Conservation (phyloP, 371 early-diverging fungal genomes). For the Mortierella sp. region DNA sequence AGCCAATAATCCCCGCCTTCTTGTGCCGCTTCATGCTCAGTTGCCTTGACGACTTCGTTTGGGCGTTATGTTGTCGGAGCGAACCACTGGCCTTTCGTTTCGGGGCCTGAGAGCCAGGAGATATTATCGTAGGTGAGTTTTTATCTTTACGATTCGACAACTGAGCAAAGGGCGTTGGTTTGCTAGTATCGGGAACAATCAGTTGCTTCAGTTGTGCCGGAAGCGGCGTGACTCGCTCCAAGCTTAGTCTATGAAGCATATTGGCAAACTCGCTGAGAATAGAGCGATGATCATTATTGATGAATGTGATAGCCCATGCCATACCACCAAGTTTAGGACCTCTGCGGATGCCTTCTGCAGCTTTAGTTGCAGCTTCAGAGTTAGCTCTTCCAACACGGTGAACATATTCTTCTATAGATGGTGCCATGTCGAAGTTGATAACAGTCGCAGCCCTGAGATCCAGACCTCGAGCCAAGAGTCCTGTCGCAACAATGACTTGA, state of each 20-base stretch:
- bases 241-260: conserved; percentile 60
- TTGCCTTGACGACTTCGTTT: not conserved
- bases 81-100: conserved; percentile 10
- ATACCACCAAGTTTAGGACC: conserved; percentile 51
- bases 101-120: not conserved
- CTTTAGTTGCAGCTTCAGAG: conserved; percentile 50
- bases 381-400: conserved; percentile 72
- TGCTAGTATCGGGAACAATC: not conserved
- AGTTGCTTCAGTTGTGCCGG: conserved; percentile 61
- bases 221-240: conserved; percentile 67
- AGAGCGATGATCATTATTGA: conserved; percentile 68
- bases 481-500: conserved; percentile 67
- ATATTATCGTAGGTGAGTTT: not conserved
- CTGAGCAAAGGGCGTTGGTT: not conserved
- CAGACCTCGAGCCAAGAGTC: conserved; percentile 67
- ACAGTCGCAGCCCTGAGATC: conserved; percentile 66
- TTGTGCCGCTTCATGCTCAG: not conserved
- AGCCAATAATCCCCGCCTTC: not conserved
- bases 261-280: conserved; percentile 63
- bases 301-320: conserved; percentile 72
- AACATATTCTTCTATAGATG: conserved; percentile 67
- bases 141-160: not conserved
- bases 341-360: conserved; percentile 30
- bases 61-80: not conserved
- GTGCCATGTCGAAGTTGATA: conserved; percentile 74